Evolutionary conservation across 2,329 filamentous ascomycete genomes (phyloP), one percentile per base, ranked within the genome.

Genomic region (Pyricularia pennisetigena): DNA sequence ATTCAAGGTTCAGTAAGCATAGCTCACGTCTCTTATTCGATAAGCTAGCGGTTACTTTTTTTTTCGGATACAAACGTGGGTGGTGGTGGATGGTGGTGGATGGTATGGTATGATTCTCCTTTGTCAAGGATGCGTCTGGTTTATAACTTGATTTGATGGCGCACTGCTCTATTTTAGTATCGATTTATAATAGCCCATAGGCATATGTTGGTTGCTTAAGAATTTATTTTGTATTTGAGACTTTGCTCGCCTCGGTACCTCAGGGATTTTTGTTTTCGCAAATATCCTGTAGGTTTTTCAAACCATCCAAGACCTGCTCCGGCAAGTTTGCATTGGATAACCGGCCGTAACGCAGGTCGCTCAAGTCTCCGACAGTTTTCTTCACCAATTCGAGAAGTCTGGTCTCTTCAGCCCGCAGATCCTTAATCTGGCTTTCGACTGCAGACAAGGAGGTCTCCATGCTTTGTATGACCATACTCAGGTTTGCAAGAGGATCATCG

Each of bases 281-380:
- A 28, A 84, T 82, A 70, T 86, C 82, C 75, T 91, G 86, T 41
- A 93, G 80, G 70, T 84, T 83, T 70, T 82, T 80, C 49, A 95
- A 79, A 6, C 89, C 89, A 64, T 89, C 85, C 23, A 93, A 79
- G 32, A 92, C 85, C 71, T 93, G 89, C 64, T 87, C 83, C 29
- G 82, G 82, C 35, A 94, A 78, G 69, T 87, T 82, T 26, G 82
- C 77, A 71, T 91, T 90, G 49, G 86, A 83, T 69, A 95, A 85
- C 68, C 88, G 88, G 54, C 93, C 93, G 74, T 95, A 94, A 64
- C 91, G 88, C 68, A 97, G 82, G 77, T 96, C 92, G 77, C 92
- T 96, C 75, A 97, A 80, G 65, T 86, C 87, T 35, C 90, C 90
- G 20, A 95, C 85, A 0, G 85, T 89, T 68, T 87, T 83, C 71